Base-by-base conservation (phyloP, 2,329 filamentous ascomycete species). In the Alternaria ethzedia region DNA sequence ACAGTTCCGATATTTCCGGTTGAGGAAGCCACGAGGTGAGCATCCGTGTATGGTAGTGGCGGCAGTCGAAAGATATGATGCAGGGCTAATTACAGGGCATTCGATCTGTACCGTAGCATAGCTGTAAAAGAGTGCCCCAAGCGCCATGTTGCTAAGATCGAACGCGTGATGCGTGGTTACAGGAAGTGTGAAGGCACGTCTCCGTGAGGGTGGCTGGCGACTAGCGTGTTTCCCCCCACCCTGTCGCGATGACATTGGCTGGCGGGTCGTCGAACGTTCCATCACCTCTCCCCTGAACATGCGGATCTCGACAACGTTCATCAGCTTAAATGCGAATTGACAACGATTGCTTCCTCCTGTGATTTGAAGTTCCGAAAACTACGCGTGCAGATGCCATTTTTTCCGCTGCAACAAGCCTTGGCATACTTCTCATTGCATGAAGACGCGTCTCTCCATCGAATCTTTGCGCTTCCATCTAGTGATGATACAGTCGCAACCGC, bases 91-190 rank as follows among this genome's bases (percentile, higher is more conserved):
- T 10, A 9, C n/a, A 41, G 15, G 9, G 36, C 0, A 1, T 41
- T n/a, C 36, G 36, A 17, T 41, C 8, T 10, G 2, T 0, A 2
- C 15, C 9, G 36, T 41, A 41, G n/a, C n/a, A 41, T 41, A 41
- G 4, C 5, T 1, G n/a, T 17, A 11, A 1, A 10, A 17, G 0
- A 41, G 0, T 0, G 10, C 0, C 32, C 2, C 32, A 17, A 41
- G 5, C 0, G 32, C 32, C 15, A 0, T 41, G n/a, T 17, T 41
- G n/a, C 36, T 41, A n/a, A 41, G 0, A 0, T 41, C 9, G 11
- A 17, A 9, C 36, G 3, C 5, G 36, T 41, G 36, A 41, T 3
- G n/a, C 36, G n/a, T 3, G 36, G 36, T 3, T 17, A n/a, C 36
- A 41, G 36, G 36, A 41, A 0, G n/a, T 41, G 36, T 2, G 36